Conservation (phyloP, 164 flowering plant genomes). For the Vitis vinifera region DNA sequence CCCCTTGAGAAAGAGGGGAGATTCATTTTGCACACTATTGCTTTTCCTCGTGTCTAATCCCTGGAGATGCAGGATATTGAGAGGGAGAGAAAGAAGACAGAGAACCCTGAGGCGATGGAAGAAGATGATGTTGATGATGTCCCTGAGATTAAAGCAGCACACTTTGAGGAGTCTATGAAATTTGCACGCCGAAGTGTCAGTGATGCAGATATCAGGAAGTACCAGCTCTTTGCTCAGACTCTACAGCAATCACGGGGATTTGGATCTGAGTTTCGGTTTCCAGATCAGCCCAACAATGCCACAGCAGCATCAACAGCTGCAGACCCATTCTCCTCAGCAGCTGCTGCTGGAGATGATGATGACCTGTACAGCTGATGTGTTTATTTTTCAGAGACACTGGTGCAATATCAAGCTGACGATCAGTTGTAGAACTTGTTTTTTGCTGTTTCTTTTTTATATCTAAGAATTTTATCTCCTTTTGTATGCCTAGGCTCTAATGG, state of each 20-base stretch:
- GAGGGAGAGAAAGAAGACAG: conserved; percentile 44
- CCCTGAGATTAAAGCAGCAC: conserved; percentile 54
- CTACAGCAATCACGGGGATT: conserved; percentile 70
- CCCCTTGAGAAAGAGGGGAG: neutral
- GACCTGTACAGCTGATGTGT: conserved; percentile 42
- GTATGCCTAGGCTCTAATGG: no score
- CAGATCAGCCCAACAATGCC: conserved; percentile 32
- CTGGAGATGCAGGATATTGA: conserved; percentile 53
- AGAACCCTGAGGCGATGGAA: conserved; percentile 70
- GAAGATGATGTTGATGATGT: conserved; percentile 61
- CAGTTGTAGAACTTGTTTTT: neutral
- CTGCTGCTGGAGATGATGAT: conserved; percentile 49
- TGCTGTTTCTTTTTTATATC: neutral
- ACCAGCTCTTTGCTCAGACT: conserved; percentile 65
- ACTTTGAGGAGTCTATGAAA: conserved; percentile 77
- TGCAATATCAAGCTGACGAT: neutral
- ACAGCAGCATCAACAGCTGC: conserved; percentile 28
- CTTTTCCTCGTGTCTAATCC: neutral
- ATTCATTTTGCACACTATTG: neutral
- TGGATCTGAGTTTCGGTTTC: conserved; percentile 62
- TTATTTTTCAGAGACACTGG: neutral
- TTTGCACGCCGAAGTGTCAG: conserved; percentile 65
- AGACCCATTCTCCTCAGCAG: conserved; percentile 41
- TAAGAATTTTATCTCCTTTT: no score
- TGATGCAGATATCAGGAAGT: conserved; percentile 65